A percentile compares a stretch with the other conserved stretches of the same genome.
Conservation (phyloP, 352 stramenopile species). For the Bremia lactucae region DNA sequence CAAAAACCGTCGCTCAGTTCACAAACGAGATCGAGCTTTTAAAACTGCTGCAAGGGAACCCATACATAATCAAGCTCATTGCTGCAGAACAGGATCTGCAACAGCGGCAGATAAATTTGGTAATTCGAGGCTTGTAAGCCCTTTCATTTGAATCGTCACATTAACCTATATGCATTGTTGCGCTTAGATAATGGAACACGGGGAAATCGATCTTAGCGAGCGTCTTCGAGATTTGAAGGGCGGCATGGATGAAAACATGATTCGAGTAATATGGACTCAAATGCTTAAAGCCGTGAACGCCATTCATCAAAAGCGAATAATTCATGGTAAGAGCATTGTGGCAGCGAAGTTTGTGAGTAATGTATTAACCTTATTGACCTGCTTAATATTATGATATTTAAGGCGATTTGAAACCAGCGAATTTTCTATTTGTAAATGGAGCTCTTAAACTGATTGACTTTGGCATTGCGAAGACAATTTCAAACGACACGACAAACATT, state of each 20-base stretch:
- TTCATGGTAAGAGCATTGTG: conserved; percentile 48
- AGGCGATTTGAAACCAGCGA: conserved; percentile 92
- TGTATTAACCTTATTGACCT: conserved; percentile 5
- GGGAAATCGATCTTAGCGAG: conserved; percentile 95
- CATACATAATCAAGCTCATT: conserved; percentile 93
- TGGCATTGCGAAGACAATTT: conserved; percentile 96
- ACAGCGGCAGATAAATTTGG: conserved; percentile 62
- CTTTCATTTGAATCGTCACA: not conserved
- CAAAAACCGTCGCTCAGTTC: conserved; percentile 89
- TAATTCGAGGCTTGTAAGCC: conserved; percentile 9
- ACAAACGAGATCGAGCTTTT: conserved; percentile 96
- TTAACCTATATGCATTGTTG: not conserved
- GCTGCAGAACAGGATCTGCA: conserved; percentile 89
- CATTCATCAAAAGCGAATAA: conserved; percentile 94
- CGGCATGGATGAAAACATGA: conserved; percentile 93
- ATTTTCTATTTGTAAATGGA: conserved; percentile 95
- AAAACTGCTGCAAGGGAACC: conserved; percentile 87
- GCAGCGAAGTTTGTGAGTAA: not conserved
- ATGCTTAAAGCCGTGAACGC: conserved; percentile 96
- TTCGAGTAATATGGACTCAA: conserved; percentile 97
- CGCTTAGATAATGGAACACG: conserved; percentile 91
- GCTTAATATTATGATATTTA: conserved; percentile 2
- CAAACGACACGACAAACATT: conserved; percentile 95
- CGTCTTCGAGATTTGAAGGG: conserved; percentile 77
- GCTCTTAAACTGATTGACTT: conserved; percentile 97